These are phyloP conservation scores for Diaporthe australafricana DNA, from an alignment of 2,329 filamentous ascomycete species.

Conservation along the genomic window DNA sequence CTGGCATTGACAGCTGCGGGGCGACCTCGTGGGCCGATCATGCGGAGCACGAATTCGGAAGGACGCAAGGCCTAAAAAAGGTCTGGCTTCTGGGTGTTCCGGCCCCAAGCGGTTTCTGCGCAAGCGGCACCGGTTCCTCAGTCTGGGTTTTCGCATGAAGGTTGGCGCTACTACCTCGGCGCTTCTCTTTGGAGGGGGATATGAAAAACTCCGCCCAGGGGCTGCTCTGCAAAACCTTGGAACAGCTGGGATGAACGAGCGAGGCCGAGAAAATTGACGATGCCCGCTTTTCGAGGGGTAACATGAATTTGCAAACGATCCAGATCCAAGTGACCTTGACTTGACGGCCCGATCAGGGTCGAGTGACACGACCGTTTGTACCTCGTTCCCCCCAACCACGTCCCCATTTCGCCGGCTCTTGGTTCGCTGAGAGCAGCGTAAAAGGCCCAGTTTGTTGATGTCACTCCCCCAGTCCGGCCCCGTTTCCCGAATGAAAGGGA, in stretches of 20 bases:
- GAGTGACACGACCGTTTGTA: conserved; percentile 18
- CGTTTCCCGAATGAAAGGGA: background rate
- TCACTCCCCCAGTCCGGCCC: conserved; percentile 11
- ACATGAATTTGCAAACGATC: background rate
- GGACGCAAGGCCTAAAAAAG: background rate
- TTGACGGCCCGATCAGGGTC: conserved; percentile 6
- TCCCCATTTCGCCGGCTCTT: background rate
- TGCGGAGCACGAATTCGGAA: conserved; percentile 13
- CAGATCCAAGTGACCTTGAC: conserved; percentile 11
- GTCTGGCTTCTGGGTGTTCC: background rate
- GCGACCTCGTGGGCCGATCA: conserved; percentile 26
- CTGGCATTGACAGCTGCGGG: conserved; percentile 21
- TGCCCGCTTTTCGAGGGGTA: conserved; percentile 34
- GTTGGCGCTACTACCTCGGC: conserved; percentile 30
- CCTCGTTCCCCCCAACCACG: conserved; percentile 8
- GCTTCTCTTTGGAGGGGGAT: conserved; percentile 8
- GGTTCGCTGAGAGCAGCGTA: conserved; percentile 5
- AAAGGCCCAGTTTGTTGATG: conserved; percentile 2
- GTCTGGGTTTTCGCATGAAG: conserved; percentile 7
- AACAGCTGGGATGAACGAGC: background rate
- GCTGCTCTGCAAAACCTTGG: conserved; percentile 4
- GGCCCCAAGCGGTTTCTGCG: conserved; percentile 3
- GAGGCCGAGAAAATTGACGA: background rate
- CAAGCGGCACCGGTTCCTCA: background rate
- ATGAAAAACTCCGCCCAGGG: background rate